These are phyloP conservation scores for Scutellaria barbata DNA, from an alignment of 257 asterid genomes.

Conservation along the genomic window DNA sequence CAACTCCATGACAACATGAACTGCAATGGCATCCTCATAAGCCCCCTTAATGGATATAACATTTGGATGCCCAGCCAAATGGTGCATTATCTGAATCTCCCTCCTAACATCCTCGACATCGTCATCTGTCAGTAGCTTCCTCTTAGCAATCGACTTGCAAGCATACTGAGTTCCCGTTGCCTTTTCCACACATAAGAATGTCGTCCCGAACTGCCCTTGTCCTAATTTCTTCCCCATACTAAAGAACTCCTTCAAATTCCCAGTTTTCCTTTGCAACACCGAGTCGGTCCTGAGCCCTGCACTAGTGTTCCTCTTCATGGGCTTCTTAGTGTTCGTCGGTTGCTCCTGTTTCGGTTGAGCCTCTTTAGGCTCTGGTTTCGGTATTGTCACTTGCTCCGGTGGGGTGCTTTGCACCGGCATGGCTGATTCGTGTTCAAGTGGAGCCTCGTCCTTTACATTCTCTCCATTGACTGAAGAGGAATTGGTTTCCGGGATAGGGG, in stretches of 20 bases:
- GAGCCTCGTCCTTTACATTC: constrained; percentile 48
- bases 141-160: constrained; percentile 93
- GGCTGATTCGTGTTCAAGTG: constrained; percentile 53
- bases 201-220: constrained; percentile 93
- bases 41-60: constrained; percentile 94
- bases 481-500: constrained; percentile 55
- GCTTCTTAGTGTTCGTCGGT: constrained; percentile 54
- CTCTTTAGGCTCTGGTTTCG: constrained; percentile 44
- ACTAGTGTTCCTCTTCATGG: constrained; percentile 76
- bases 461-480: constrained; percentile 53
- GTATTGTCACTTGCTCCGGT: constrained; percentile 74
- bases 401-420: constrained; percentile 72
- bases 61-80: constrained; percentile 84
- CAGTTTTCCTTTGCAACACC: constrained; percentile 74
- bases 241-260: constrained; percentile 78
- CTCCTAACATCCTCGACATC: constrained; percentile 97
- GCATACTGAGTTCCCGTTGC: constrained; percentile 72
- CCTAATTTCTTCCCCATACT: constrained; percentile 84
- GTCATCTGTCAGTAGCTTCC: constrained; percentile 82
- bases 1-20: constrained; percentile 90
- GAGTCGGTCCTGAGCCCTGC: constrained; percentile 90
- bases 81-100: constrained; percentile 99
- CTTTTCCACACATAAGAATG: constrained; percentile 80
- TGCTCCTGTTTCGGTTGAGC: constrained; percentile 38
- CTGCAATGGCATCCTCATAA: constrained; percentile 85